phyloP scores from a whole-genome alignment of 163 green algal species.

The Chloromonas sp. region DNA sequence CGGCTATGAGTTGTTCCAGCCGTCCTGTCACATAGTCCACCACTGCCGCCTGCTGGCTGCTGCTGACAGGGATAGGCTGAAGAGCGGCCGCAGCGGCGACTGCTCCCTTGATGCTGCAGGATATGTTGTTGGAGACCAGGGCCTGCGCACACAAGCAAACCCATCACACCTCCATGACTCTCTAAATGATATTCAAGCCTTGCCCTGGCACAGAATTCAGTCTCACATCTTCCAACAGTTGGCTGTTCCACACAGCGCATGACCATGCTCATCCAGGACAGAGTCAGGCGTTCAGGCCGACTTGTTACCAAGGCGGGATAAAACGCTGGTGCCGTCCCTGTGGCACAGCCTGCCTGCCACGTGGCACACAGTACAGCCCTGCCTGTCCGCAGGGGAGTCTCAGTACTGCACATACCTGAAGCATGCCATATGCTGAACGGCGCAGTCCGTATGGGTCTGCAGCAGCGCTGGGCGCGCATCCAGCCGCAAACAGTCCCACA shows the following conservation, averaged over 20 bases:
- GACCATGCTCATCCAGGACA: too few relatives aligned
- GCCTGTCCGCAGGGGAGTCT: too few relatives aligned
- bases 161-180: too few relatives aligned
- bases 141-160: conserved; percentile 40
- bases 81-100: conserved; percentile 44
- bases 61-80: conserved; percentile 59
- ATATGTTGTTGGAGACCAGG: conserved; percentile 57
- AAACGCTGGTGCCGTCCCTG: too few relatives aligned
- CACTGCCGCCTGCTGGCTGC: conserved; percentile 37
- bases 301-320: too few relatives aligned
- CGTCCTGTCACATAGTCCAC: conserved; percentile 69
- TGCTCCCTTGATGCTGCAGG: conserved; percentile 46
- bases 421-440: conserved; percentile 81
- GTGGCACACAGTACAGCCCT: too few relatives aligned
- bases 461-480: conserved; percentile 75
- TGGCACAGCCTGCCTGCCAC: too few relatives aligned
- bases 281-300: too few relatives aligned
- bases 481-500: conserved; percentile 88
- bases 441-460: conserved; percentile 92
- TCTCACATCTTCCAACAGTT: too few relatives aligned
- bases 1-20: conserved; percentile 87
- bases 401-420: conserved; percentile 52
- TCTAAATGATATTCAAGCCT: too few relatives aligned
- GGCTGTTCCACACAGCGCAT: too few relatives aligned
- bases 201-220: too few relatives aligned